Evolutionary conservation across 1,284 basidiomycete species (phyloP), one percentile per base, ranked within the genome.

Genomic region (Ustilago trichophora): DNA sequence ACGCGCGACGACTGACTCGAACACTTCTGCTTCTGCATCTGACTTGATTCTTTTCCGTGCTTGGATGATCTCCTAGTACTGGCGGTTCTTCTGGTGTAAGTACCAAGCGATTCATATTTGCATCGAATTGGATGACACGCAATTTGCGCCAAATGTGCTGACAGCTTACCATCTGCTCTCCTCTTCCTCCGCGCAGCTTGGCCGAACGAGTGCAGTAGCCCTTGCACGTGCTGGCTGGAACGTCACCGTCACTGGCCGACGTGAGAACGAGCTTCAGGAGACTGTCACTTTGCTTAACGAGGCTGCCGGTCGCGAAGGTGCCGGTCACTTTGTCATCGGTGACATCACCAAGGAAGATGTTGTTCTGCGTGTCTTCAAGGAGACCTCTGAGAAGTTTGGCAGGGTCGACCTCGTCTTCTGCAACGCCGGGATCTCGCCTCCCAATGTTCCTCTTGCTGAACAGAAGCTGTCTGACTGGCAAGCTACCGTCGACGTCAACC

Each of bases 391-490:
- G 18, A 47, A 55, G 26, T 70, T 64, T n/a, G 73, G 73, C 27
- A 49, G 60, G 3, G 41, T 75, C 18, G 72, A 74, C 19, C 59
- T 76, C 5, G 57, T 76, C 26, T 76, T 76, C 34, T 64, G 57
- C 54, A 76, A 76, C 38, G 74, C 72, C 18, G 72, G 72, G 22
- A 72, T 74, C 45, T 67, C 62, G 6, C 62, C 73, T 27, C 66
- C 71, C 18, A 66, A 70, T 24, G 68, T 67, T 3, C 63, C 72
- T 10, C 27, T 75, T 19, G 55, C 44, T 4, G 58, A 75, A 8
- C 63, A 66, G 36, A 66, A 58, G 41, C 50, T 73, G 12, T 52
- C 51, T 24, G 72, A 75, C 49, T 73, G 71, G 71, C 55, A 75
- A 32, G 72, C 62, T 12, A 72, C 62, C 6, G 67, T 73, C 21